Conservation (phyloP, 2,329 filamentous ascomycete genomes). For the Nannizzia gypsea region DNA sequence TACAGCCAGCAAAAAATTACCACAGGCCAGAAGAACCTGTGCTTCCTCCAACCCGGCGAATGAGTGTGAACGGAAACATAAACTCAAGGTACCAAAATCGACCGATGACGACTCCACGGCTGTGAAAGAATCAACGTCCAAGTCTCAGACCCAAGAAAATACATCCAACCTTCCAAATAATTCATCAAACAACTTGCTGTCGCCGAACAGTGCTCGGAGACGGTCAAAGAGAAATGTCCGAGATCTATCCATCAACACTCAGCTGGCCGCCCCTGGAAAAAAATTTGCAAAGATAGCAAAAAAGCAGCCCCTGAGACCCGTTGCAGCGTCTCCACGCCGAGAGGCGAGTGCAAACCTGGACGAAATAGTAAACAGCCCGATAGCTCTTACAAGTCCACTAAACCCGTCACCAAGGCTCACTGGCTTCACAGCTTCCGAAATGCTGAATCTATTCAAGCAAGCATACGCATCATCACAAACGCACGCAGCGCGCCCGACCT, state of each 20-base stretch:
- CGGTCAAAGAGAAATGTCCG: slow-evolving; percentile 27
- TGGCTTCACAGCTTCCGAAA: slow-evolving; percentile 27
- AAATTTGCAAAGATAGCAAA: slow-evolving; percentile 26
- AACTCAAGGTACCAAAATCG: background rate
- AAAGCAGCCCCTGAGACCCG: slow-evolving; percentile 15
- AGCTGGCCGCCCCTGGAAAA: slow-evolving; percentile 25
- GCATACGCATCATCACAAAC: slow-evolving; percentile 24
- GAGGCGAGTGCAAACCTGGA: slow-evolving; percentile 27
- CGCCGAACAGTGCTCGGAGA: slow-evolving; percentile 5
- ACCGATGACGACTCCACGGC: background rate
- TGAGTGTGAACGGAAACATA: background rate
- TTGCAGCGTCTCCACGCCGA: slow-evolving; percentile 10
- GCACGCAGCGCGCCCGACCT: slow-evolving; percentile 24
- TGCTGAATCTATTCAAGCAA: slow-evolving; percentile 33
- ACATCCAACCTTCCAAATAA: background rate
- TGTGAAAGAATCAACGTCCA: background rate
- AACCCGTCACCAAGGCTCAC: slow-evolving; percentile 17
- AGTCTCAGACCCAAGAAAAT: background rate
- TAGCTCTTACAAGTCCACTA: slow-evolving; percentile 22
- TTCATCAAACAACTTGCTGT: slow-evolving; percentile 1
- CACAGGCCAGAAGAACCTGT: background rate
- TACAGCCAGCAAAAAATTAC: background rate
- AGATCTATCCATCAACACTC: slow-evolving; percentile 32
- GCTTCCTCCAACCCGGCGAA: background rate
- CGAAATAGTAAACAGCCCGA: slow-evolving; percentile 32